These are phyloP conservation scores for Rubia balearica DNA, from an alignment of 305 asterid species.

Conservation along the genomic window DNA sequence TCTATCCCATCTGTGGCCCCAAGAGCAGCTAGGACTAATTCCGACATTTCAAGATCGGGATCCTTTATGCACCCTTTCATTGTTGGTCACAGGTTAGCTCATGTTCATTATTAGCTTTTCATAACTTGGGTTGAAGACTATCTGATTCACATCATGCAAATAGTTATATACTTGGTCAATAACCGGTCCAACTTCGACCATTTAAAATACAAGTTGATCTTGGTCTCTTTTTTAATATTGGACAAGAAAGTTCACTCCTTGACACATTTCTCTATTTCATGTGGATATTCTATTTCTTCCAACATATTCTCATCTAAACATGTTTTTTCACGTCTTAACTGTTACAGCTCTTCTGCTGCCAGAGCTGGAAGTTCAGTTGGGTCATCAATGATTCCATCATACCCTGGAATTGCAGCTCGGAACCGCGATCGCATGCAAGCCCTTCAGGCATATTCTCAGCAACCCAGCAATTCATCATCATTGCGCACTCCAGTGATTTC, in stretches of 20 bases:
- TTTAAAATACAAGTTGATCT: not conserved
- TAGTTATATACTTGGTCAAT: too few relatives aligned
- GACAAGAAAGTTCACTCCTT: not conserved
- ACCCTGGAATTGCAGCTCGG: slow-evolving; percentile 48
- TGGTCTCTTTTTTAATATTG: not conserved
- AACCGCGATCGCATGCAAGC: slow-evolving; percentile 57
- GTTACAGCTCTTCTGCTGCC: slow-evolving; percentile 49
- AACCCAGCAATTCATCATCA: slow-evolving; percentile 34
- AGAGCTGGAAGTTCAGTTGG: slow-evolving; percentile 66
- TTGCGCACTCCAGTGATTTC: slow-evolving; percentile 34
- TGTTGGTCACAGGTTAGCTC: slow-evolving; percentile 56
- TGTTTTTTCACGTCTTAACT: not conserved
- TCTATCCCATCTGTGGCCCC: slow-evolving; percentile 46
- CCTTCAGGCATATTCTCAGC: slow-evolving; percentile 58
- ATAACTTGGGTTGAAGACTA: not conserved
- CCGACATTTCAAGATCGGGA: slow-evolving; percentile 63
- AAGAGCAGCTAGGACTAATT: slow-evolving; percentile 46
- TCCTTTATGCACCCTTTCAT: slow-evolving; percentile 53
- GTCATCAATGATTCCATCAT: slow-evolving; percentile 45
- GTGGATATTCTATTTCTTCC: not conserved
- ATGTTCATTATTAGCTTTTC: not conserved
- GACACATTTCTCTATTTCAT: not conserved
- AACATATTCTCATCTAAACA: not conserved
- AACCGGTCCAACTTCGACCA: too few relatives aligned
- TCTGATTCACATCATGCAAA: not conserved